Percentiles rank a stretch among this genome's conserved stretches.
Conservation (phyloP, 169 alveolate genomes). For the Plasmodium gallinaceum region DNA sequence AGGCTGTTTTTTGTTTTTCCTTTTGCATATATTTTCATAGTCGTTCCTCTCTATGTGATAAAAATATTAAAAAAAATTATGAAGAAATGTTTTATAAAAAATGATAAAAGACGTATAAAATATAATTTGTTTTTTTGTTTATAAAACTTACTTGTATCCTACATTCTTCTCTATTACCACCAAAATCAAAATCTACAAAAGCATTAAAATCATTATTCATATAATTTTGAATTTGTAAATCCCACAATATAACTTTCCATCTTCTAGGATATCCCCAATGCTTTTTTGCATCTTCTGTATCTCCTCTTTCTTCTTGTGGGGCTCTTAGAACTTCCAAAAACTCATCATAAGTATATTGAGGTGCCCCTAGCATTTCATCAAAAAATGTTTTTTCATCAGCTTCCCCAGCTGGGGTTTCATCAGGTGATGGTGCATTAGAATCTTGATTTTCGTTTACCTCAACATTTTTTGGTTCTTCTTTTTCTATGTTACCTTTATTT, state of each 20-base stretch:
- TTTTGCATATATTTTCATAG: slow-evolving; percentile 80
- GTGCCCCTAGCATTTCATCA: slow-evolving; percentile 82
- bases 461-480: slow-evolving; percentile 39
- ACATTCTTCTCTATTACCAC: slow-evolving; percentile 85
- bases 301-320: slow-evolving; percentile 82
- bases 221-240: slow-evolving; percentile 81
- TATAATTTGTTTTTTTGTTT: not conserved
- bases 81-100: not conserved
- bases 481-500: slow-evolving; percentile 22
- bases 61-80: not conserved
- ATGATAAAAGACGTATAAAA: not conserved
- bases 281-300: slow-evolving; percentile 78
- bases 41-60: slow-evolving; percentile 76
- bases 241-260: slow-evolving; percentile 83
- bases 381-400: slow-evolving; percentile 77
- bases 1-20: slow-evolving; percentile 87
- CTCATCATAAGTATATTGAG: slow-evolving; percentile 83
- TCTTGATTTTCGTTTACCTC: slow-evolving; percentile 42
- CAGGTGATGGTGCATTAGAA: slow-evolving; percentile 3
- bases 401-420: slow-evolving; percentile 24
- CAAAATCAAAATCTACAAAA: slow-evolving; percentile 85
- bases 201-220: slow-evolving; percentile 80
- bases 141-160: slow-evolving; percentile 79
- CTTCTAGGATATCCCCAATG: slow-evolving; percentile 86
- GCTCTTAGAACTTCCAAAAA: slow-evolving; percentile 80